Evolutionary conservation across 2,329 filamentous ascomycete genomes (phyloP), one percentile per base, ranked within the genome.

Genomic region (Neonectria faginata): DNA sequence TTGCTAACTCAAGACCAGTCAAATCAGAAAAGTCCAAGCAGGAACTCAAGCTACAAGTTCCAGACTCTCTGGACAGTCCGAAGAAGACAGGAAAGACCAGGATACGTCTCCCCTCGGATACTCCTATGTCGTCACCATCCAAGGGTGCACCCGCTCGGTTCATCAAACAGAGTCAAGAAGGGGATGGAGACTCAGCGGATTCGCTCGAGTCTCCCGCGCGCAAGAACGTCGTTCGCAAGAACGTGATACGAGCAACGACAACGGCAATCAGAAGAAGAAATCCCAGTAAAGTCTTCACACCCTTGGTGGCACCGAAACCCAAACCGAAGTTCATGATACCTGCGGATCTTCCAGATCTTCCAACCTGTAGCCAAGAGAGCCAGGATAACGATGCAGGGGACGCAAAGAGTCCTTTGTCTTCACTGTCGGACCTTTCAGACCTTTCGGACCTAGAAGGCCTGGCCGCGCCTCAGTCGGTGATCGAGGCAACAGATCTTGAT

Each of bases 361-460:
- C n/a, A 42, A 50, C 62, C 9, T 41, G 50, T 20, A 60, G 60
- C 11, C 60, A 68, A 16, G 56, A 59, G 16, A 59, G 64, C 25
- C 56, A 39, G 8, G 57, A 41, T 2, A 50, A 39, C 16, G 59
- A 50, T 18, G 45, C 31, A 22, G n/a, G 50, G 31, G 27, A 39
- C 29, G 5, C 47, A 20, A 52, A 55, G n/a, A 62, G 48, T 9
- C 41, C 62, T 22, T 31, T 54, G 20, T 53, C 55, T 9, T 16
- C 33, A 20, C 31, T 61, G 8, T 61, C 61, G 16, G 64, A 61
- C 5, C 44, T 59, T 25, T 63, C 56, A 3, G 50, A 51, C 27
- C 50, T 73, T 8, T 71, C 68, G 16, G 68, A 71, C 50, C 47
- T 64, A 22, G 71, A 73, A 42, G 50, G 54, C 10, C 57, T 51